Conservation (phyloP, 2,329 filamentous ascomycete species). For the Pseudocercospora musae region DNA sequence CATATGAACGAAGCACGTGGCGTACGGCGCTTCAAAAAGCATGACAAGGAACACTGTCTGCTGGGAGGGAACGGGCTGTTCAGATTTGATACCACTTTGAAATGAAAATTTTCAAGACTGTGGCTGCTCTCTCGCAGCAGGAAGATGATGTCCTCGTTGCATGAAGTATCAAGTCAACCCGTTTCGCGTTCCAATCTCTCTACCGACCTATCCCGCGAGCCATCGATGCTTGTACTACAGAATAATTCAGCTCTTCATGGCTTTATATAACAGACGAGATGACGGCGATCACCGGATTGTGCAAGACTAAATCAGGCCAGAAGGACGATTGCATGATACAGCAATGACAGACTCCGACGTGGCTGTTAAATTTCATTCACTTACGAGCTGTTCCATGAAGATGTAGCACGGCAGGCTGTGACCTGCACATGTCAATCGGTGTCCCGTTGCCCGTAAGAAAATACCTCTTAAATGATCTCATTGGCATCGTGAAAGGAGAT, state of each 20-base stretch:
- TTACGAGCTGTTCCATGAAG: neutral
- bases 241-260: no score
- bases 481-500: neutral
- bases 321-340: no score
- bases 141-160: conserved; percentile 13
- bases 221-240: no score
- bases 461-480: neutral
- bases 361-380: neutral
- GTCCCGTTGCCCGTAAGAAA: neutral
- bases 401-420: neutral
- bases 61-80: conserved; percentile 19
- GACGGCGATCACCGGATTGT: neutral
- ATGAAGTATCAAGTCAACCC: neutral
- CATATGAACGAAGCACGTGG: conserved; percentile 18
- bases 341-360: neutral
- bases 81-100: conserved; percentile 23
- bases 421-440: neutral
- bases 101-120: conserved; percentile 22
- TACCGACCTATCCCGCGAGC: neutral
- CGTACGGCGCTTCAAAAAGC: conserved; percentile 21
- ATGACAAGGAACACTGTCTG: conserved; percentile 20
- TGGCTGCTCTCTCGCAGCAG: conserved; percentile 26
- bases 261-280: neutral
- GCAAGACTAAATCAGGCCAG: no score
- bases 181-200: neutral